Evolutionary conservation across 2,329 filamentous ascomycete species (phyloP), one percentile per base, ranked within the genome.

Genomic region (Bipolaris cookei): DNA sequence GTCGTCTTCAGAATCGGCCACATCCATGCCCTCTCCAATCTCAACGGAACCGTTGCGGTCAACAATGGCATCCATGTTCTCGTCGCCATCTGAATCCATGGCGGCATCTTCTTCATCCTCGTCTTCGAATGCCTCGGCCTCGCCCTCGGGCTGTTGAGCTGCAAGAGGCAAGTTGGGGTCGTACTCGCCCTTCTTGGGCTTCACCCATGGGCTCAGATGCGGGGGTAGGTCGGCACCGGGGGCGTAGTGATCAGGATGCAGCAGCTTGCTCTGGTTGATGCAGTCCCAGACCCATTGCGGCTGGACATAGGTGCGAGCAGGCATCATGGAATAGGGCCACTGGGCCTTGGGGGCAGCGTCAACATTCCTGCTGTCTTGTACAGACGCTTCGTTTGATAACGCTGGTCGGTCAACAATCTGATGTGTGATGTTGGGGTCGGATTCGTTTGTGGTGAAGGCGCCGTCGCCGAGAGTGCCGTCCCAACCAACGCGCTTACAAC

Each of bases 211-310:
- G 77, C 93, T 98, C 68, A 99, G 79, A 83, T 99, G 95, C 11
- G 95, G 95, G 20, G 95, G 95, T 30, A 99, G 83, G 65, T 91
- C 88, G 16, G 93, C 90, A 16, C 95, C 95, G 1, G 95, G 95
- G 0, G 89, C 91, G 71, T 99, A 99, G 34, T 93, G 79, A 72
- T 97, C 92, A 30, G 93, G 87, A 64, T 90, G 85, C 75, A 97
- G 88, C 54, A 99, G 81, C 77, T 94, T 92, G 61, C 92, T 91
- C 43, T 95, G 91, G 75, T 99, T 99, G 75, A 97, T 81, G 70
- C 91, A 94, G 73, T 99, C 95, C 95, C 95, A 99, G 3, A 99
- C 88, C 94, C 96, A 99, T 76, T 99, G 95, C 18, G 95, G 95
- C 80, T 99, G 95, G 54, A 99, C 81, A 68, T 99, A 99, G 62